Conservation (phyloP, 768 basidiomycete genomes). For the Glaciozyma antarctica region DNA sequence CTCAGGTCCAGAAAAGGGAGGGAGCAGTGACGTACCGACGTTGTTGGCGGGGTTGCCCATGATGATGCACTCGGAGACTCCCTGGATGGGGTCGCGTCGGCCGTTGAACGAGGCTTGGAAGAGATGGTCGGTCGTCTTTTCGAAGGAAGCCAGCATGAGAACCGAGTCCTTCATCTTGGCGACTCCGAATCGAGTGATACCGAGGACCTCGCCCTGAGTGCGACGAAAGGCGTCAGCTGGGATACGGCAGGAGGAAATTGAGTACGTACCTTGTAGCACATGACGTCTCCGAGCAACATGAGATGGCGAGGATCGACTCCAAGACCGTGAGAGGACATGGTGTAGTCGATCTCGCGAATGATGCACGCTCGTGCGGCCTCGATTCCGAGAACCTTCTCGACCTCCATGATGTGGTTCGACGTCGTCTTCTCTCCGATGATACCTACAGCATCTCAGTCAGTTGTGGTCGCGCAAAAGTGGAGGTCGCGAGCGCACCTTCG, state of each 20-base stretch:
- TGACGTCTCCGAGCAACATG: slow-evolving; percentile 95
- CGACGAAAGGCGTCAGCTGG: neutral
- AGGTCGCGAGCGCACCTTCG: slow-evolving; percentile 54
- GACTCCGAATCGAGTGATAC: slow-evolving; percentile 97
- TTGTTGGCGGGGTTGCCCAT: slow-evolving; percentile 46
- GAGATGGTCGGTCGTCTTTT: slow-evolving; percentile 97
- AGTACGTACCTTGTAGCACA: slow-evolving; percentile 80
- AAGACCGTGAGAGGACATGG: slow-evolving; percentile 95
- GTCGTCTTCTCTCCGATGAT: slow-evolving; percentile 85
- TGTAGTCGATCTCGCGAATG: slow-evolving; percentile 92
- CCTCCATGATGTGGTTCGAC: slow-evolving; percentile 96
- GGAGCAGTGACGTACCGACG: neutral
- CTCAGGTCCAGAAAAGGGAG: neutral
- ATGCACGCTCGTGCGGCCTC: slow-evolving; percentile 91
- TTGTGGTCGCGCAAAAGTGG: neutral
- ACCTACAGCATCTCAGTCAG: slow-evolving; percentile 46
- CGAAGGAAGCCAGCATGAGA: slow-evolving; percentile 96
- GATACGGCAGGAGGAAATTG: slow-evolving; percentile 5
- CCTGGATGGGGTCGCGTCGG: slow-evolving; percentile 87
- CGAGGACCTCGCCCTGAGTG: slow-evolving; percentile 84
- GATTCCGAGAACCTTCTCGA: slow-evolving; percentile 76
- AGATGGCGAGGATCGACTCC: slow-evolving; percentile 97
- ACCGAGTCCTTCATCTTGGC: slow-evolving; percentile 97
- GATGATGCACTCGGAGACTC: slow-evolving; percentile 98
- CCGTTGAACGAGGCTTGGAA: slow-evolving; percentile 96